Evolutionary conservation across 2,329 filamentous ascomycete genomes (phyloP).

Genomic region (Cyphellophora attinorum): DNA sequence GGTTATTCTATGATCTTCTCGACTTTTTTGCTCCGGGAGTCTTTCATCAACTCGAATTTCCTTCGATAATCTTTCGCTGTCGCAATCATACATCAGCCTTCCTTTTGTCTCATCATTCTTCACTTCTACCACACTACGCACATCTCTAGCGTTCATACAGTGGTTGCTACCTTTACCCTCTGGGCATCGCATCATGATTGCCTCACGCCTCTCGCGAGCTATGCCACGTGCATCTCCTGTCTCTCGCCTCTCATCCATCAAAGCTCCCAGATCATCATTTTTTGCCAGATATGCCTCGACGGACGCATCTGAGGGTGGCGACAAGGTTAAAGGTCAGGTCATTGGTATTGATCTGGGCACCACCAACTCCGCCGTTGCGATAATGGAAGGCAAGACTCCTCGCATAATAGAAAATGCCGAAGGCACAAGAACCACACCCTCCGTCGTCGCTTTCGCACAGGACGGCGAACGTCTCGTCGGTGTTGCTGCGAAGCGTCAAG

Average conservation of each 20-base stretch:
- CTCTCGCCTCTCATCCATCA: slow-evolving; percentile 58
- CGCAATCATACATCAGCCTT: no score
- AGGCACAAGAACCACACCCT: slow-evolving; percentile 87
- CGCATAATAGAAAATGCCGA: slow-evolving; percentile 98
- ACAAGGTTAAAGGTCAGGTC: slow-evolving; percentile 88
- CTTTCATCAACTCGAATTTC: no score
- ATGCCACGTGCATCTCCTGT: slow-evolving; percentile 69
- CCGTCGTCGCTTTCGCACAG: slow-evolving; percentile 89
- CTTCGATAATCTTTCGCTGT: no score
- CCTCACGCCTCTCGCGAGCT: slow-evolving; percentile 63
- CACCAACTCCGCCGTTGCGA: slow-evolving; percentile 92
- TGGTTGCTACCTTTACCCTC: no score
- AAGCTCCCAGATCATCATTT: slow-evolving; percentile 61
- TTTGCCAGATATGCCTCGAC: slow-evolving; percentile 73
- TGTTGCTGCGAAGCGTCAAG: slow-evolving; percentile 96
- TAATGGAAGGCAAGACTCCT: slow-evolving; percentile 94
- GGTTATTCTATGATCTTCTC: no score
- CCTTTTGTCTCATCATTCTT: no score
- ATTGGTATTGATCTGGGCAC: slow-evolving; percentile 99
- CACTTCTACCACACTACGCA: no score
- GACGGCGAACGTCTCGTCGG: slow-evolving; percentile 93
- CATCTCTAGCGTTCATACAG: no score
- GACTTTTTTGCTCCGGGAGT: no score
- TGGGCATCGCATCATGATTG: slow-evolving; percentile 46
- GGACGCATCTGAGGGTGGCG: slow-evolving; percentile 48